Conservation (phyloP, 2,329 filamentous ascomycete species). For the Claviceps purpurea region DNA sequence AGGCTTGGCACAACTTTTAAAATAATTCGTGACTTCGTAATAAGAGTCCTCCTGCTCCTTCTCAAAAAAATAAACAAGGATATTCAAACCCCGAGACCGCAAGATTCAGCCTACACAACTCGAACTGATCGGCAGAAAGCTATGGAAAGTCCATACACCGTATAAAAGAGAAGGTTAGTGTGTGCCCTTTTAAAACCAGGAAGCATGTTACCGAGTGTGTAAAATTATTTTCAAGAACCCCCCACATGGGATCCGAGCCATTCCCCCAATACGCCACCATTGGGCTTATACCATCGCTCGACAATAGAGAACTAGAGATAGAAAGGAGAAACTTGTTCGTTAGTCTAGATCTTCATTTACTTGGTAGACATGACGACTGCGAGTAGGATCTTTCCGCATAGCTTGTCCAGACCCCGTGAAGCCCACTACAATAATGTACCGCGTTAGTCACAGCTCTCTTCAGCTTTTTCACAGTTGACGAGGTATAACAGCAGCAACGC, state of each 20-base stretch:
- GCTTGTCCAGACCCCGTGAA: slow-evolving; percentile 91
- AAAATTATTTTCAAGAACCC: slow-evolving; percentile 11
- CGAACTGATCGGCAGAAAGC: slow-evolving; percentile 4
- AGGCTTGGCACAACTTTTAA: neutral
- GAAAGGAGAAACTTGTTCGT: slow-evolving; percentile 12
- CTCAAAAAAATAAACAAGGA: neutral
- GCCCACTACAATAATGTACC: slow-evolving; percentile 49
- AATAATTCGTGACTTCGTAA: neutral
- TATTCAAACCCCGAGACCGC: neutral
- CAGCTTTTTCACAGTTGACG: neutral
- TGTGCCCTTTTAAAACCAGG: slow-evolving; percentile 19
- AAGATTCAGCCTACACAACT: slow-evolving; percentile 2
- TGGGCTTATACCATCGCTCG: slow-evolving; percentile 1
- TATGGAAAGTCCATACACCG: neutral
- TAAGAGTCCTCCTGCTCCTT: neutral
- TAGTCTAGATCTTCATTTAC: slow-evolving; percentile 61
- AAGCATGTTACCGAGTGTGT: slow-evolving; percentile 22
- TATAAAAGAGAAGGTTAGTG: slow-evolving; percentile 25
- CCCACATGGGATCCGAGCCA: slow-evolving; percentile 8
- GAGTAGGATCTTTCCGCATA: slow-evolving; percentile 83
- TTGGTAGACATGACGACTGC: slow-evolving; percentile 76
- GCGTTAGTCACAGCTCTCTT: slow-evolving; percentile 9
- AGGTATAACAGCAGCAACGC: slow-evolving; percentile 14
- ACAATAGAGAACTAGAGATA: slow-evolving; percentile 1
- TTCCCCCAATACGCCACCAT: slow-evolving; percentile 9